phyloP scores from a whole-genome alignment of 768 basidiomycete genomes.

The Mycena amicta region DNA sequence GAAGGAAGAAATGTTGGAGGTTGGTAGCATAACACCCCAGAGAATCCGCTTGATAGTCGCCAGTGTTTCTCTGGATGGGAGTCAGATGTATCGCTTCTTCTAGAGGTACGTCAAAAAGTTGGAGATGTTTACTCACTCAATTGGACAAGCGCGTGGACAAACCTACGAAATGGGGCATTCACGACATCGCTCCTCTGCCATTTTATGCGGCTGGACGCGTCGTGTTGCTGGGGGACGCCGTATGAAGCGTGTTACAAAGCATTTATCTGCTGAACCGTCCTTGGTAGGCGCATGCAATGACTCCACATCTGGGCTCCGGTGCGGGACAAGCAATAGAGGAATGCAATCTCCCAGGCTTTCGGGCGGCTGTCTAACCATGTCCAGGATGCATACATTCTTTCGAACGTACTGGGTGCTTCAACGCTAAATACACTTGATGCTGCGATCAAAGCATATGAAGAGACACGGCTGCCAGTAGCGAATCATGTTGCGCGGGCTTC shows the following conservation, averaged over 20 bases:
- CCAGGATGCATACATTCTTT: slow-evolving; percentile 33
- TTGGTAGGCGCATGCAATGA: slow-evolving; percentile 32
- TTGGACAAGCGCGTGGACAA: slow-evolving; percentile 30
- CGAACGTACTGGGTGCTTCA: slow-evolving; percentile 24
- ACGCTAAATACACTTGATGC: slow-evolving; percentile 19
- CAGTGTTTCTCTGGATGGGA: slow-evolving; percentile 37
- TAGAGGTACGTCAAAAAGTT: slow-evolving; percentile 25
- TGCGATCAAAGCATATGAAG: slow-evolving; percentile 35
- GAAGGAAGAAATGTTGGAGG: slow-evolving; percentile 33
- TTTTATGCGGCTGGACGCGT: slow-evolving; percentile 38
- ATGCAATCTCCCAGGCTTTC: background rate
- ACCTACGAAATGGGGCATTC: slow-evolving; percentile 42
- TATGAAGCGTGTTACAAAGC: slow-evolving; percentile 27
- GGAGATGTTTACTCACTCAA: background rate
- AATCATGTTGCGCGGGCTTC: slow-evolving; percentile 36
- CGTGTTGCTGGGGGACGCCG: slow-evolving; percentile 48
- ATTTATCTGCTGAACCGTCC: background rate
- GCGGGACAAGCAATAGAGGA: slow-evolving; percentile 36
- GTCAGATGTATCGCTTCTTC: slow-evolving; percentile 32
- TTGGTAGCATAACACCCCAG: background rate
- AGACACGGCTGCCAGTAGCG: slow-evolving; percentile 37
- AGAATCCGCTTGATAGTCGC: too few species aligned
- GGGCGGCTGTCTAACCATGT: background rate
- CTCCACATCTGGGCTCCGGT: slow-evolving; percentile 31
- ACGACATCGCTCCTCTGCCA: slow-evolving; percentile 37